These are phyloP conservation scores for Trichosporon sp. DNA, from an alignment of 1,284 basidiomycete species.

Conservation along the genomic window DNA sequence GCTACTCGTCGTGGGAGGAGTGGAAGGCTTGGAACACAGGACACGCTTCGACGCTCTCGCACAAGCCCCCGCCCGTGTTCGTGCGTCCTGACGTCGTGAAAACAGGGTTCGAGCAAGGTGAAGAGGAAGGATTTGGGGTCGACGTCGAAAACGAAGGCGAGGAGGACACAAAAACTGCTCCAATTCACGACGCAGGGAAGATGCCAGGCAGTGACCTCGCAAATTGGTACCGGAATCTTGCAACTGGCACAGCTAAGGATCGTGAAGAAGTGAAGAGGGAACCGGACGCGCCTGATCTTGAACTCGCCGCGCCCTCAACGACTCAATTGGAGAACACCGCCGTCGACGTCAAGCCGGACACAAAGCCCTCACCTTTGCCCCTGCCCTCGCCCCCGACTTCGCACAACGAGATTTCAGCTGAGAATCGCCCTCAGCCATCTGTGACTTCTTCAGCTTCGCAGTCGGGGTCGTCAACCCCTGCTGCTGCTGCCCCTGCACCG, in stretches of 20 bases:
- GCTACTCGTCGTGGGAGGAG: slow-evolving; percentile 8
- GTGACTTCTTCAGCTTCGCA: background rate
- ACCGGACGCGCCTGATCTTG: background rate
- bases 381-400: background rate
- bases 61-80: slow-evolving; percentile 32
- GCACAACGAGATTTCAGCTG: background rate
- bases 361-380: background rate
- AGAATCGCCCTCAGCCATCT: background rate
- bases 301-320: background rate
- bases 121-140: slow-evolving; percentile 30
- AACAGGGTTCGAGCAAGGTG: slow-evolving; percentile 36
- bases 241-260: background rate
- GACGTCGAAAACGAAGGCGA: slow-evolving; percentile 14
- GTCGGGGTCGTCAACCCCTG: background rate
- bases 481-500: slow-evolving; percentile 4
- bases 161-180: background rate
- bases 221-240: slow-evolving; percentile 38
- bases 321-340: background rate
- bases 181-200: background rate
- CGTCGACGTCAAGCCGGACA: background rate
- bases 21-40: slow-evolving; percentile 45
- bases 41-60: slow-evolving; percentile 32
- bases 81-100: slow-evolving; percentile 27
- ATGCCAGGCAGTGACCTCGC: slow-evolving; percentile 27
- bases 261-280: background rate